phyloP scores from a whole-genome alignment of 75 land plant genomes.

The Ceratopteris richardii region DNA sequence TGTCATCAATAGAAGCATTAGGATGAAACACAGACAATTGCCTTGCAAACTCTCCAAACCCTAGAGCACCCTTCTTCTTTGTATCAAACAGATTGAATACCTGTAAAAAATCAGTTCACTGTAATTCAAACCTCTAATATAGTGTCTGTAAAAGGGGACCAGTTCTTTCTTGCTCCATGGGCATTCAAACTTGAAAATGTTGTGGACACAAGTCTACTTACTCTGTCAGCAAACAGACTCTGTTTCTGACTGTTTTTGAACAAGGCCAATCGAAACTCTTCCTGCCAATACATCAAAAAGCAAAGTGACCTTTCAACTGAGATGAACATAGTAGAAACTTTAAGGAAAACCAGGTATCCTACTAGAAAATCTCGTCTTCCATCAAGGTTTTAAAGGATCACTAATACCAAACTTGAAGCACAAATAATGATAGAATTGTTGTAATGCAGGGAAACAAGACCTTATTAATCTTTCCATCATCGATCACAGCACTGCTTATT shows the following conservation, averaged over 20 bases:
- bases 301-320: too few relatives aligned
- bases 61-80: slow-evolving; percentile 88
- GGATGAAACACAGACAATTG: slow-evolving; percentile 96
- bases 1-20: slow-evolving; percentile 83
- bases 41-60: slow-evolving; percentile 89
- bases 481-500: slow-evolving; percentile 56
- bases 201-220: slow-evolving; percentile 3
- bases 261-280: slow-evolving; percentile 48
- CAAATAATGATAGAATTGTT: too few relatives aligned
- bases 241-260: slow-evolving; percentile 41
- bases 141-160: neutral
- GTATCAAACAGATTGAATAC: slow-evolving; percentile 97
- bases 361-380: too few relatives aligned
- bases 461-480: slow-evolving; percentile 80
- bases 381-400: too few relatives aligned
- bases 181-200: neutral
- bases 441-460: slow-evolving; percentile 13
- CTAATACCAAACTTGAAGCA: too few relatives aligned
- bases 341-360: too few relatives aligned
- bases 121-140: too few relatives aligned
- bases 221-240: slow-evolving; percentile 48
- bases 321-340: too few relatives aligned
- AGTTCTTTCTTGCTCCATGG: too few relatives aligned
- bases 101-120: slow-evolving; percentile 50
- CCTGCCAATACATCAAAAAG: slow-evolving; percentile 17